Percentiles rank a stretch among this genome's conserved stretches.
phyloP scores from a whole-genome alignment of 2,329 filamentous ascomycete genomes.

The Calonectria pseudoreteaudii region DNA sequence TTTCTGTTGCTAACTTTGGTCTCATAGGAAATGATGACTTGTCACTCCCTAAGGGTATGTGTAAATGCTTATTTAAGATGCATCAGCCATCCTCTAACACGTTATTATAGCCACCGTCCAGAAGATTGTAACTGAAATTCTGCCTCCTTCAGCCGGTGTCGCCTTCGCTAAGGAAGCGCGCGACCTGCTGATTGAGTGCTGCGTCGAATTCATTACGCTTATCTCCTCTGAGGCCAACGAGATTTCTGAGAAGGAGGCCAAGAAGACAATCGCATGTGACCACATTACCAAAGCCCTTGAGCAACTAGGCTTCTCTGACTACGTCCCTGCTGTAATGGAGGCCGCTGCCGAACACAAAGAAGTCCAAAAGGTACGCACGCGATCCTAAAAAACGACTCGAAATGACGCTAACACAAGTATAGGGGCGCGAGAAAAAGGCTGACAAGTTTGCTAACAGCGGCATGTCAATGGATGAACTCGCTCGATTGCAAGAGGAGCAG shows the following conservation, averaged over 20 bases:
- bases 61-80: not conserved
- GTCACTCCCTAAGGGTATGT: conserved; percentile 72
- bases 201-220: conserved; percentile 98
- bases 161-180: conserved; percentile 95
- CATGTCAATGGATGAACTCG: conserved; percentile 89
- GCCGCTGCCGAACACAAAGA: conserved; percentile 94
- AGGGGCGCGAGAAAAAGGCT: conserved; percentile 96
- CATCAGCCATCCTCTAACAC: conserved; percentile 40
- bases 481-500: conserved; percentile 89
- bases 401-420: conserved; percentile 60
- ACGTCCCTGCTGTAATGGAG: conserved; percentile 87
- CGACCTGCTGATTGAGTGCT: conserved; percentile 97
- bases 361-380: conserved; percentile 79
- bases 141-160: conserved; percentile 79
- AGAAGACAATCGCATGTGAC: conserved; percentile 98
- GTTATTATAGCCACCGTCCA: conserved; percentile 70
- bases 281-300: conserved; percentile 96
- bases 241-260: conserved; percentile 97
- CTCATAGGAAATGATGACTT: conserved; percentile 70
- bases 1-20: not conserved
- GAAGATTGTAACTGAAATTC: conserved; percentile 93
- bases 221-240: conserved; percentile 99
- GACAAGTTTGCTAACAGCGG: conserved; percentile 97
- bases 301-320: conserved; percentile 92
- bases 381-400: conserved; percentile 33